Evolutionary conservation across 1,284 basidiomycete species (phyloP).

Genomic region (Volvariella surrecta): DNA sequence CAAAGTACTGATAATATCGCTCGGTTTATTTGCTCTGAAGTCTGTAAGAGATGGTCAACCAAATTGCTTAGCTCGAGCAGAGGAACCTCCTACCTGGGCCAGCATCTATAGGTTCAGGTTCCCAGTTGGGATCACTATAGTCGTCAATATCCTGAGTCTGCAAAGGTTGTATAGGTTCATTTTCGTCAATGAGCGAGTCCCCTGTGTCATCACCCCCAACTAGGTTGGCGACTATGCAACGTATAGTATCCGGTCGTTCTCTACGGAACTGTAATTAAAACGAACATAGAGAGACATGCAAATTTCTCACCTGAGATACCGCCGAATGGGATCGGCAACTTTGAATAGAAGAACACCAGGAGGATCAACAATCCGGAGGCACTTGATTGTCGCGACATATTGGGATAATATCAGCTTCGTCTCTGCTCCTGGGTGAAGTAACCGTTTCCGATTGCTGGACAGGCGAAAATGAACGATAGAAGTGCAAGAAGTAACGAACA

Average conservation of each 20-base stretch:
- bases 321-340: conserved; percentile 84
- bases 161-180: conserved; percentile 66
- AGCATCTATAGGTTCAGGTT: conserved; percentile 90
- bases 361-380: conserved; percentile 85
- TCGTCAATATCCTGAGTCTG: conserved; percentile 74
- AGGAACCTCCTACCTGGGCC: conserved; percentile 71
- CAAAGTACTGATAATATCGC: conserved; percentile 88
- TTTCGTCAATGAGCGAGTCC: conserved; percentile 73
- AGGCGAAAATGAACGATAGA: conserved; percentile 1
- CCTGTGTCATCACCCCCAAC: conserved; percentile 82
- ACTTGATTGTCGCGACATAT: conserved; percentile 94
- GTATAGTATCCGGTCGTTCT: conserved; percentile 84
- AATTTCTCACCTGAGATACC: conserved; percentile 64
- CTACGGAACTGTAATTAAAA: conserved; percentile 26
- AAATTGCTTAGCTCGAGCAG: conserved; percentile 1
- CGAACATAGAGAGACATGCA: conserved; percentile 5
- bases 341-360: conserved; percentile 88
- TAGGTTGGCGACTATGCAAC: conserved; percentile 85
- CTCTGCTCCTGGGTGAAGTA: conserved; percentile 94
- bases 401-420: conserved; percentile 87
- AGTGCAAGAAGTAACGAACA: conserved; percentile 4
- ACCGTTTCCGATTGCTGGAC: conserved; percentile 70
- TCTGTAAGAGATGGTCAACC: conserved; percentile 37
- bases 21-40: conserved; percentile 80
- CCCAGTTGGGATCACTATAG: conserved; percentile 85